Percentiles rank a stretch among this genome's conserved stretches.
These are phyloP conservation scores for Oenanthe javanica DNA, from an alignment of 140 eudicot species.

Conservation along the genomic window DNA sequence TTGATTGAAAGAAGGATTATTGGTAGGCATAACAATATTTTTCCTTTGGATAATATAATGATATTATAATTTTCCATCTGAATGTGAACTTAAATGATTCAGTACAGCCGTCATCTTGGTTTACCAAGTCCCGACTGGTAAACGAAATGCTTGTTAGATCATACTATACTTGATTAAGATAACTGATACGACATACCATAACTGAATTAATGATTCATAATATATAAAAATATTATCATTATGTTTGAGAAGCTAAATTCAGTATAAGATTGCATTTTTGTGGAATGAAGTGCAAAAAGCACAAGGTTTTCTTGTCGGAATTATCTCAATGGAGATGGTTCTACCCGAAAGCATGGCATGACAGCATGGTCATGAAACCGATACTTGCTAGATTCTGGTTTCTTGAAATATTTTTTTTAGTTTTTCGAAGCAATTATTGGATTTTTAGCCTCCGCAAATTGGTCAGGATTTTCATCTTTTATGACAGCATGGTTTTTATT, in stretches of 20 bases:
- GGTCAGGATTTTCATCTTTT: neutral
- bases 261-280: neutral
- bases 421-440: neutral
- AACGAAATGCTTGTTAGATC: neutral
- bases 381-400: neutral
- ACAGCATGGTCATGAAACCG: too few relatives aligned
- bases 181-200: neutral
- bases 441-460: neutral
- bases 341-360: neutral
- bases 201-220: neutral
- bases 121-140: neutral
- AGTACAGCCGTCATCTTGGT: neutral
- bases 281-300: neutral
- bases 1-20: neutral
- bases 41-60: neutral
- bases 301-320: neutral
- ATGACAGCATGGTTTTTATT: conserved; percentile 8
- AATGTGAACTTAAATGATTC: neutral
- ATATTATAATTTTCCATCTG: neutral
- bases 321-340: neutral
- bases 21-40: conserved; percentile 2
- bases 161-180: neutral
- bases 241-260: neutral
- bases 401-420: neutral
- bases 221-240: neutral